Evolutionary conservation across 2,329 filamentous ascomycete genomes (phyloP), one percentile per base, ranked within the genome.

Genomic region (Diplodia corticola): DNA sequence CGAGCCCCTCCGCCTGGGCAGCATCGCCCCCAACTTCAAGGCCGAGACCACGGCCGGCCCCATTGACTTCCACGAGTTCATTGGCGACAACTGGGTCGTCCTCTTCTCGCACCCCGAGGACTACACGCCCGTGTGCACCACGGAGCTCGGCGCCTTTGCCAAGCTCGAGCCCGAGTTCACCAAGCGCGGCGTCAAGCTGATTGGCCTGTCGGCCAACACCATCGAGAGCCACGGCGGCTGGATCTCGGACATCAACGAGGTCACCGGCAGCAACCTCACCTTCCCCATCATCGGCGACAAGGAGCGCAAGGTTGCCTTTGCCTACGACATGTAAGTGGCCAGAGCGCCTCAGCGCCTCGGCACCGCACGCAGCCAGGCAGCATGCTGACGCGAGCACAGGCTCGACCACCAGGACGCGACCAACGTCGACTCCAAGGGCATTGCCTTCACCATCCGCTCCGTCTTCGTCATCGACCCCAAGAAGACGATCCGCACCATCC

Each of bases 81-180:
- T 93, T 70, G 89, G 88, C 75, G 84, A 90, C 83, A 89, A 85
- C 74, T 94, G 91, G 91, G 88, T 89, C 67, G 86, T 95, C 70
- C 84, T 95, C 72, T 94, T 95, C 84, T 92, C 89, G 35, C 91
- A 94, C 82, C 91, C 91, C 3, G 90, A 81, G 67, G 93, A 97
- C 81, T 97, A 91, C 85, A 97, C 93, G 1, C 93, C 93, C 64
- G 93, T 97, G 68, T 97, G 93, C 86, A 97, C 93, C 70, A 97
- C 93, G 64, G 93, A 97, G 83, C 89, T 97, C 69, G 93, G 93
- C 69, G 93, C 93, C 68, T 96, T 97, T 74, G 91, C 93, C 72
- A 95, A 93, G 82, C 85, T 97, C 69, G 89, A 92, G 83, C 87
- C 88, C 73, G 92, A 97, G 80, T 97, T 97, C 81, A 86, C 88